Conservation (phyloP, 495 filamentous ascomycete species). For the Podospora pseudoanserina region DNA sequence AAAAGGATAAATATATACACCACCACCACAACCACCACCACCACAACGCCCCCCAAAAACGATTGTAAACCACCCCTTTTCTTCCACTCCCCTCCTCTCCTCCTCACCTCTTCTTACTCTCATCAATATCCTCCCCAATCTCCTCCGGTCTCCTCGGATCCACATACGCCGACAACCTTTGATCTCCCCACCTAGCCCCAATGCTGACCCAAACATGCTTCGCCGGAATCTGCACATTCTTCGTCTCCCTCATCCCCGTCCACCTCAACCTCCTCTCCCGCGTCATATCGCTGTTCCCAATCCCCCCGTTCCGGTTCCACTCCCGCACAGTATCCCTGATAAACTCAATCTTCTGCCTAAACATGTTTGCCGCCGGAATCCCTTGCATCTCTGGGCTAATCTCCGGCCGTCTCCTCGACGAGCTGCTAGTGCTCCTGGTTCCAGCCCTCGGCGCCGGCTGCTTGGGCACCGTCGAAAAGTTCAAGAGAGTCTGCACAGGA, state of each 20-base stretch:
- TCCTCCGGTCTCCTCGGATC: conserved; percentile 48
- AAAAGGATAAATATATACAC: conserved; percentile 1
- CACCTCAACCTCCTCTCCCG: conserved; percentile 56
- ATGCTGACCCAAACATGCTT: conserved; percentile 85
- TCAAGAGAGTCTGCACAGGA: conserved; percentile 56
- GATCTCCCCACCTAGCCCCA: conserved; percentile 72
- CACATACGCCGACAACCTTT: conserved; percentile 46
- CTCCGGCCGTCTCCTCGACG: conserved; percentile 46
- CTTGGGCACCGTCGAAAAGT: conserved; percentile 44
- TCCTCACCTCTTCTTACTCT: conserved; percentile 15
- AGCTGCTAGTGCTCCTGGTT: conserved; percentile 35
- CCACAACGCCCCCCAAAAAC: neutral
- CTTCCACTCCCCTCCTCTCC: neutral
- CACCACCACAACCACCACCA: neutral
- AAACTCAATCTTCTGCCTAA: conserved; percentile 75
- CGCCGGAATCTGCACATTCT: conserved; percentile 50
- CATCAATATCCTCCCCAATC: conserved; percentile 48
- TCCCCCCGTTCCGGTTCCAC: conserved; percentile 68
- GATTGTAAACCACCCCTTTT: neutral
- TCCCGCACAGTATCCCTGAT: conserved; percentile 64
- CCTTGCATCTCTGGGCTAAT: conserved; percentile 56
- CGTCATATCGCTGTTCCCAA: conserved; percentile 57
- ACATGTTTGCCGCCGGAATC: conserved; percentile 72
- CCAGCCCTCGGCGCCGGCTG: conserved; percentile 42
- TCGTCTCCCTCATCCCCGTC: conserved; percentile 64